Conservation (phyloP, 257 asterid genomes). For the Penstemon barbatus region DNA sequence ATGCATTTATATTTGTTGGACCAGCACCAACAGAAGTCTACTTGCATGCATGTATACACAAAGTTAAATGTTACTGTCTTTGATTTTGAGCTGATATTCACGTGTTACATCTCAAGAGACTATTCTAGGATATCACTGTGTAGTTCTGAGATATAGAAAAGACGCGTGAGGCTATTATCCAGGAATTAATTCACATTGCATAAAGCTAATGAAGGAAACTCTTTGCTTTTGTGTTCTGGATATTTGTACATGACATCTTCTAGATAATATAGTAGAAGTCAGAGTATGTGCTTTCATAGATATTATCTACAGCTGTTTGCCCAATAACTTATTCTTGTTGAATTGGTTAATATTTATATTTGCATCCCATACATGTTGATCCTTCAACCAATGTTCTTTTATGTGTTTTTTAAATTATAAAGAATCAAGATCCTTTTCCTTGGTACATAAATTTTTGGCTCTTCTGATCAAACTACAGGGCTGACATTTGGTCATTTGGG, state of each 20-base stretch:
- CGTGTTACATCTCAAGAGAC: slow-evolving; percentile 9
- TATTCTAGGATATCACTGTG: slow-evolving; percentile 21
- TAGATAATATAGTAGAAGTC: slow-evolving; percentile 11
- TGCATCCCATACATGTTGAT: slow-evolving; percentile 13
- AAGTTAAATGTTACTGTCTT: slow-evolving; percentile 20
- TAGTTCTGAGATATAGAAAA: slow-evolving; percentile 24
- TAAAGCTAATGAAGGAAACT: not conserved
- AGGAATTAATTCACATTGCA: slow-evolving; percentile 13
- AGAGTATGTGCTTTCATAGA: not conserved
- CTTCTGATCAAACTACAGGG: slow-evolving; percentile 53
- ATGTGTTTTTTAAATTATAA: not conserved
- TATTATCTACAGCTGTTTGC: slow-evolving; percentile 2
- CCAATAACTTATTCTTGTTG: slow-evolving; percentile 19
- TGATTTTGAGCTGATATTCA: slow-evolving; percentile 7
- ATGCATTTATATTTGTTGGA: slow-evolving; percentile 25
- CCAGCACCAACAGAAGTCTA: slow-evolving; percentile 22
- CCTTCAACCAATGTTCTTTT: slow-evolving; percentile 12
- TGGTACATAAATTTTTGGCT: slow-evolving; percentile 21
- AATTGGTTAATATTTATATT: not conserved
- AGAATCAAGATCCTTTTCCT: not conserved
- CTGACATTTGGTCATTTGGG: slow-evolving; percentile 99
- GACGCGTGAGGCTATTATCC: slow-evolving; percentile 16
- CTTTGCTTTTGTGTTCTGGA: slow-evolving; percentile 12
- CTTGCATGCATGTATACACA: slow-evolving; percentile 28
- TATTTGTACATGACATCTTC: not conserved